phyloP scores from a whole-genome alignment of 139 green algal species.

The Coelastrella sp. region DNA sequence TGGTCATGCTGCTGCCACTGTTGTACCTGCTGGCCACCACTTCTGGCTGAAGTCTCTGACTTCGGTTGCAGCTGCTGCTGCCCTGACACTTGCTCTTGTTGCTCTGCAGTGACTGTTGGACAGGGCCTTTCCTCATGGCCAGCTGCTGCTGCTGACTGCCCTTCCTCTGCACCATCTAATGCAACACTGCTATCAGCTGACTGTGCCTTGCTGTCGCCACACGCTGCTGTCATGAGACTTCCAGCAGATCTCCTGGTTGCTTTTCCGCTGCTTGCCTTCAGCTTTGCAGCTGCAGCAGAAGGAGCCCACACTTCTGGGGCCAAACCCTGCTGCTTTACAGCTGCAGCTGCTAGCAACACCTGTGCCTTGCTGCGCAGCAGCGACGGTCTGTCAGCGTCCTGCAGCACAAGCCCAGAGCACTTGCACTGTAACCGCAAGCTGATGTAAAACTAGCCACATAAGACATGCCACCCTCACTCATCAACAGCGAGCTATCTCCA shows the following conservation, averaged over 20 bases:
- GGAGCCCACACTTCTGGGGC: not conserved
- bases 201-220: no score
- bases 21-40: no score
- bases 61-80: not conserved
- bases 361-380: slow-evolving; percentile 10
- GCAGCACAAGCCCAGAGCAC: not conserved
- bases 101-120: not conserved
- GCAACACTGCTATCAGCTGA: not conserved
- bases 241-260: not conserved
- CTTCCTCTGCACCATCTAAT: slow-evolving; percentile 14
- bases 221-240: no score
- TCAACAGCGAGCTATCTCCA: no score
- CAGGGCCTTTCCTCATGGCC: not conserved
- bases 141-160: not conserved
- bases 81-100: not conserved
- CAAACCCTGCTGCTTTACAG: not conserved
- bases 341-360: slow-evolving; percentile 17
- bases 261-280: slow-evolving; percentile 25
- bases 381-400: not conserved
- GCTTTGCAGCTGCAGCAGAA: not conserved
- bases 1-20: no score
- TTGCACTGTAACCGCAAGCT: not conserved
- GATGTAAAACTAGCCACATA: no score
- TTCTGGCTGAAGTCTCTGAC: no score
- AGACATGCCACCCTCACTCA: no score